phyloP scores from a whole-genome alignment of 2,329 filamentous ascomycete genomes.

The Phialophora chinensis region DNA sequence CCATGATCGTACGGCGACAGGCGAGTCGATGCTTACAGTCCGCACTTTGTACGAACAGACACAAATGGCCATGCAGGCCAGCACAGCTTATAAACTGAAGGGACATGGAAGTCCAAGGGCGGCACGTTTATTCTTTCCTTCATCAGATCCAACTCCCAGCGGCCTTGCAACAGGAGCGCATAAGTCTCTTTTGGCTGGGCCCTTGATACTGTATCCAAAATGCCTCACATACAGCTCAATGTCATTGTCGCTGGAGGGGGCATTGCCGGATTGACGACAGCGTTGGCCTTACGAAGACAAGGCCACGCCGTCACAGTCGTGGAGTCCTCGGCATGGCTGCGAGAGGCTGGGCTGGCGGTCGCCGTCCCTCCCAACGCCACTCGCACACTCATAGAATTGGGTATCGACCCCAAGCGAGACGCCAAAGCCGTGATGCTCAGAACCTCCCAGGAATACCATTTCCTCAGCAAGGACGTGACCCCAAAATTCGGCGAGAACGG shows the following conservation, averaged over 20 bases:
- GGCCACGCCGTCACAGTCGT: conserved; percentile 55
- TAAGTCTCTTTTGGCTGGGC: background rate
- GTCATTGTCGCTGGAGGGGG: conserved; percentile 43
- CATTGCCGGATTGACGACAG: conserved; percentile 45
- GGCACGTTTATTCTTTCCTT: background rate
- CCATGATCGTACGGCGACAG: background rate
- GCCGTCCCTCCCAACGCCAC: conserved; percentile 42
- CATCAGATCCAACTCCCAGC: background rate
- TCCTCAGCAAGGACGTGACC: conserved; percentile 27
- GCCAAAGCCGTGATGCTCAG: conserved; percentile 12
- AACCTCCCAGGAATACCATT: conserved; percentile 14
- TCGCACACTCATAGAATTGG: conserved; percentile 38
- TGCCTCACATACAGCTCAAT: conserved; percentile 6
- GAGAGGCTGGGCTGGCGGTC: conserved; percentile 44
- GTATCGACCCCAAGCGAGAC: conserved; percentile 31
- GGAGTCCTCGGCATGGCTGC: conserved; percentile 41
- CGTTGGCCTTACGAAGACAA: conserved; percentile 59
- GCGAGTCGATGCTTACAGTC: background rate
- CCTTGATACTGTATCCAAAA: background rate
- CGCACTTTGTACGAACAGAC: background rate
- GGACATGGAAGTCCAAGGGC: background rate
- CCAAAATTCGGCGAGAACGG: conserved; percentile 8
- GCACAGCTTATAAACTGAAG: background rate
- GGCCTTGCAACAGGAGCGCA: background rate
- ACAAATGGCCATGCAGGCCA: background rate